Evolutionary conservation across 1,139 yeast genomes (phyloP).

Genomic region (Wickerhamiella infanticola): DNA sequence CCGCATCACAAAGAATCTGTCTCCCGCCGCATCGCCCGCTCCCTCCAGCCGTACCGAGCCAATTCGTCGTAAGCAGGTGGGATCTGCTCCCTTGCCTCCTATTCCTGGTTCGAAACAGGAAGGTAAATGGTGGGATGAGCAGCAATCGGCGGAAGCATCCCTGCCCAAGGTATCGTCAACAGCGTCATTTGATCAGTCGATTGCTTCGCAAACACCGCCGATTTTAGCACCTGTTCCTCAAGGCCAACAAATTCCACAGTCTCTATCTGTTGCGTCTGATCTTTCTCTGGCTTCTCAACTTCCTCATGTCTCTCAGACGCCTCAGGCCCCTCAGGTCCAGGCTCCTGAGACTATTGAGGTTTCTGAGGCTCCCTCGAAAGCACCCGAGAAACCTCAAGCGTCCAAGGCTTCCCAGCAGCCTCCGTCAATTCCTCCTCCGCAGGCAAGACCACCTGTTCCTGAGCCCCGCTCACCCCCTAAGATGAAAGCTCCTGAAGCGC

Average conservation of each 20-base stretch:
- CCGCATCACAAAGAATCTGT: constrained; percentile 1
- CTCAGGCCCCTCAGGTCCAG: constrained; percentile 9
- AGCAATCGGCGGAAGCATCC: no score
- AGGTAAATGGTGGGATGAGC: no score
- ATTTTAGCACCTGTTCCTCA: no score
- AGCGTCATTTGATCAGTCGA: no score
- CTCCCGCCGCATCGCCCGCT: constrained; percentile 3
- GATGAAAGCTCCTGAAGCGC: neutral
- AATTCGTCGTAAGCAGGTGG: constrained; percentile 22
- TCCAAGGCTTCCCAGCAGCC: neutral
- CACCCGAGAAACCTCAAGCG: neutral
- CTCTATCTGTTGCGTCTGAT: no score
- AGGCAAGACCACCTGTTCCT: neutral
- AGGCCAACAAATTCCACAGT: no score
- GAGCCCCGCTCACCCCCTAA: neutral
- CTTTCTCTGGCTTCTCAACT: neutral
- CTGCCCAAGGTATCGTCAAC: no score
- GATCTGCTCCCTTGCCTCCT: constrained; percentile 10
- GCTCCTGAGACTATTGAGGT: constrained; percentile 2
- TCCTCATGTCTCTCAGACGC: neutral
- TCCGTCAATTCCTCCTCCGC: neutral
- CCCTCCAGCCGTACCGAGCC: constrained; percentile 16
- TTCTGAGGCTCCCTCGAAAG: neutral
- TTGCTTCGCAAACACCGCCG: no score
- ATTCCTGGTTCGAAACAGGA: neutral